Base-by-base conservation (phyloP, 305 asterid genomes). In the Caryopteris hybrid region DNA sequence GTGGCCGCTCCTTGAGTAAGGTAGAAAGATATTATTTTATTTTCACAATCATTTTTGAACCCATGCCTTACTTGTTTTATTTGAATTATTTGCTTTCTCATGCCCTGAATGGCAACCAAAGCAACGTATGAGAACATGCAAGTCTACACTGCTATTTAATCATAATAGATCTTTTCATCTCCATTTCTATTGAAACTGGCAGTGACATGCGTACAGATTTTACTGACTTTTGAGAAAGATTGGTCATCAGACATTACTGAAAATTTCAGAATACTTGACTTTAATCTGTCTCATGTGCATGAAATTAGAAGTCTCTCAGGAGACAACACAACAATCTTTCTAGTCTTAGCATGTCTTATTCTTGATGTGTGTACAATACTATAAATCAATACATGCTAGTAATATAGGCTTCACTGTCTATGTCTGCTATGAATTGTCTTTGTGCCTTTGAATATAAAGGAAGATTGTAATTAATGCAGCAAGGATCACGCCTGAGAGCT, bases 1-100 rank as follows among this genome's bases (percentile, higher is more conserved):
- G 85, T 56, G 95, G 99, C 33, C 95, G 86, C 68, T 91, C 99
- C 60, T 75, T 94, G 71, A 86, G 43, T 50, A 94, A 94, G 99
- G 99, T 91, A 73, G 69, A 34, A 43, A 29, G 2, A 46, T 21
- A 10, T 48, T 60, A 51, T 57, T 50, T 51, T 42, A 2, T 46
- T 17, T 41, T 61, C 61, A 5, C 16, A 38, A 45, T 33, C 50
- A 56, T 72, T 61, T 43, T 20, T 33, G 53, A 16, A 36, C 25
- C 22, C 23, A 33, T 42, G 38, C 5, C 31, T 7, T 21, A 6
- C 17, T 48, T 58, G 33, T 25, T 29, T 46, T 38, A n/a, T 63
- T 64, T 70, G n/a, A 56, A 22, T 39, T 25, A 41, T 43, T 43
- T 31, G 14, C 62, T 56, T 31, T 31, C 17, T 5, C 10, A 3